Evolutionary conservation across 1,139 yeast genomes (phyloP), one percentile per base, ranked within the genome.

Genomic region (Protomyces inundatus): DNA sequence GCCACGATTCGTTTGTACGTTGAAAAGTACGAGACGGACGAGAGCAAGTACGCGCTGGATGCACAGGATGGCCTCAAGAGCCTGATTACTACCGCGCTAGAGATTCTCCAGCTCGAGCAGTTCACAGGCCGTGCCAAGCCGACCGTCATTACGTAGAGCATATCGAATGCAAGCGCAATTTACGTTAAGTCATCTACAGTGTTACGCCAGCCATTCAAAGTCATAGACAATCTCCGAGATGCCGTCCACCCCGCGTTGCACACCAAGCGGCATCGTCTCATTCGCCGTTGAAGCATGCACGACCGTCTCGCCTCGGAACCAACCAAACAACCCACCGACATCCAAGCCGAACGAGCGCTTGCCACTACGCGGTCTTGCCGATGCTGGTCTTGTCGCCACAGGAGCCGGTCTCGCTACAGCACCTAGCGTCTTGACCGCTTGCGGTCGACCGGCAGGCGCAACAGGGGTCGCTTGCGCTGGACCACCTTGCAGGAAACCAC

Each of bases 1-100:
- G 98, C 98, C 23, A 93, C 99, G 2, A 91, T 95, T 67, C 85
- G 99, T 77, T 80, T 93, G 69, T 93, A 93, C 77, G 80, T 91
- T 74, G 98, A 93, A 76, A 86, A 86, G 76, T 91, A 88, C 77
- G 84, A 87, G 52, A 61, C 65, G 12, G 95, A 90, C 71, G 74
- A 77, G 65, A 69, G 82, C 14, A 80, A 80, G 54, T 84, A 82
- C 72, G 72, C 72, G 7, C 71, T 77, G 66, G 75, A 79, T 55
- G 95, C 91, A n/a, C 89, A 87, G 70, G 84, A 84, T 50, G 90
- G 78, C 76, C 82, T 93, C 71, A 79, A 79, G 62, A 75, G 79
- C 4, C 91, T 87, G 70, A 83, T 93, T 69, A 71, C 79, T 46
- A 79, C 81, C 59, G 87, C 93, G 45, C 81, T 90, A 67, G 74